These are phyloP conservation scores for Terana coerulea DNA, from an alignment of 768 basidiomycete species.

Conservation along the genomic window DNA sequence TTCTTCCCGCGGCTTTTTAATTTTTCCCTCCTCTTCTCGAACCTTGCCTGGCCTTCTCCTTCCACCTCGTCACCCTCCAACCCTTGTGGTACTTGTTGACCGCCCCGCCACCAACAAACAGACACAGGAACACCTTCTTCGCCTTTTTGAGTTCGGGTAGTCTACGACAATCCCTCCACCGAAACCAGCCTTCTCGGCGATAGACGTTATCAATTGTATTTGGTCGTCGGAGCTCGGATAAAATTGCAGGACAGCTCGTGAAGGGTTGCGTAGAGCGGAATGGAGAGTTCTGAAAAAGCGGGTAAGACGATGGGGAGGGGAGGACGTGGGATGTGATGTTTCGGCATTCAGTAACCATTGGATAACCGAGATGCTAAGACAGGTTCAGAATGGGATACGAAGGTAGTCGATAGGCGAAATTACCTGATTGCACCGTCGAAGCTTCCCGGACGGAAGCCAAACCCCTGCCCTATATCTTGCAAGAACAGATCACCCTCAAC, in stretches of 20 bases:
- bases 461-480: conserved; percentile 97
- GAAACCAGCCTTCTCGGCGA: conserved; percentile 93
- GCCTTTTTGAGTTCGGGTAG: conserved; percentile 96
- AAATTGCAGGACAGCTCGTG: conserved; percentile 87
- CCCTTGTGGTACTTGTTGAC: conserved; percentile 68
- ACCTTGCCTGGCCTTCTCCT: conserved; percentile 51
- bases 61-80: conserved; percentile 62
- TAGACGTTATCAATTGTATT: conserved; percentile 89
- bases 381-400: conserved; percentile 4
- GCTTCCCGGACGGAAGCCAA: conserved; percentile 93
- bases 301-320: conserved; percentile 77
- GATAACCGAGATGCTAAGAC: conserved; percentile 86
- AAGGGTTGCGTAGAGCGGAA: conserved; percentile 80
- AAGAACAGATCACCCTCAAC: conserved; percentile 95
- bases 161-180: conserved; percentile 96
- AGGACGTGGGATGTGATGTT: conserved; percentile 84
- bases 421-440: conserved; percentile 97
- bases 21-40: conserved; percentile 76
- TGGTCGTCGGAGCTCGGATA: conserved; percentile 98
- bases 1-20: conserved; percentile 52
- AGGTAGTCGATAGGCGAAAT: background rate
- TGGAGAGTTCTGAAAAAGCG: conserved; percentile 94
- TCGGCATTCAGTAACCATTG: conserved; percentile 99
- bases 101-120: conserved; percentile 84
- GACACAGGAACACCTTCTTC: conserved; percentile 88